These are phyloP conservation scores for Cryphonectria japonica DNA, from an alignment of 2,329 filamentous ascomycete species.

Conservation along the genomic window DNA sequence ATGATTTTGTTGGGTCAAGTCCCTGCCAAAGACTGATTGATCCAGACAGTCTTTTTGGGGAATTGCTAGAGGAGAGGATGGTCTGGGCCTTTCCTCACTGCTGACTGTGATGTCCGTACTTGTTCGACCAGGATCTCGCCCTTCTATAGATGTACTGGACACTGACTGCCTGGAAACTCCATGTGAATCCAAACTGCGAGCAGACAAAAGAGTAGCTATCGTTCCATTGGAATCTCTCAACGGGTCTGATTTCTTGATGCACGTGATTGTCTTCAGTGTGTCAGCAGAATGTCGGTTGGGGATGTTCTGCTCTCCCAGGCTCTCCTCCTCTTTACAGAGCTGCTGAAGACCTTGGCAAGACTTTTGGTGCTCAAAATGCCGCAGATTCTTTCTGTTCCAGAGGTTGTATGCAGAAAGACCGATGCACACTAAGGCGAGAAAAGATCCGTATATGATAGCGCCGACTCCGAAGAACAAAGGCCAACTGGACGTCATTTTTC, in stretches of 20 bases:
- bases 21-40: not conserved
- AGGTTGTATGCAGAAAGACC: conserved; percentile 23
- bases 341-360: not conserved
- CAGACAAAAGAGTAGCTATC: not conserved
- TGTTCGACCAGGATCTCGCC: not conserved
- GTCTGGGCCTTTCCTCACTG: no score
- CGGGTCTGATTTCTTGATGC: not conserved
- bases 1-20: not conserved
- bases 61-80: no score
- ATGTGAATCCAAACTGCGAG: not conserved
- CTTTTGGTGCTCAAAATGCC: no score
- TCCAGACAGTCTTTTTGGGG: not conserved
- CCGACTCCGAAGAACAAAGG: not conserved
- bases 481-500: not conserved
- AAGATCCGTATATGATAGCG: not conserved
- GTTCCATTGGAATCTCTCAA: conserved; percentile 5
- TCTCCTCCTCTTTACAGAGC: not conserved
- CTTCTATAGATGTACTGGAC: not conserved
- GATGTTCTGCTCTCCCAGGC: not conserved
- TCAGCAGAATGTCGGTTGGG: not conserved
- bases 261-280: not conserved
- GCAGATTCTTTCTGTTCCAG: conserved; percentile 20
- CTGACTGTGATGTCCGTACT: not conserved
- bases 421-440: conserved; percentile 10
- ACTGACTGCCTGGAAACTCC: not conserved